Evolutionary conservation across 78 protist genomes (phyloP), one percentile per base, ranked within the genome.

Genomic region (Paulinella micropora): DNA sequence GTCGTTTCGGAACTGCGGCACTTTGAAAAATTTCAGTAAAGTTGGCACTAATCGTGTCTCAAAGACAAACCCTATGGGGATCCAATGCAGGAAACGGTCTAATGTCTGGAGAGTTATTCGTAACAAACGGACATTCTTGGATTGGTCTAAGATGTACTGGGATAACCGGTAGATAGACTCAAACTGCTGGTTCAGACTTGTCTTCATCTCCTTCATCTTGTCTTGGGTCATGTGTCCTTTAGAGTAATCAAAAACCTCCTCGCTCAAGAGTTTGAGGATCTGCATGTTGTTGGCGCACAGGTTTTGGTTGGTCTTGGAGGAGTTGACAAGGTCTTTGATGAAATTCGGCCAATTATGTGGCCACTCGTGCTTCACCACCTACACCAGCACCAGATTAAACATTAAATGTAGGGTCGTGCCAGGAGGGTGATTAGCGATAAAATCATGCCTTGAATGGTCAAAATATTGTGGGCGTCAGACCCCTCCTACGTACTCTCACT

Each of bases 301-400:
- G 0, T 94, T 32, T 79, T 95, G 98, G 89, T 40, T 93, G 0
- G 94, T 92, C 32, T 88, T 89, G n/a, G 94, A 67, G 6, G 97
- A 85, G 23, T 90, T 91, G 2, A 95, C 95, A 36, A 98, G 89
- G 36, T 98, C 98, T 15, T 94, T 92, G 40, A 98, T 92, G 91
- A 98, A 97, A 23, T 92, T 37, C 0, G 92, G 90, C 99, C 99
- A 98, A 69, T 94, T 64, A 15, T 92, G 91, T 31, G 99, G 98
- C 99, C 99, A 98, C 37, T 87, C 90, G 38, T 96, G 95, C 91
- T 97, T 98, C 73, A 96, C 77, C 84, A 98, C 96, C 96, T 95
- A 88, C 37, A 86, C 41, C 79, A 90, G 29, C 86, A 88, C 31
- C 79, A 1, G 32, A 4, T 83, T 79, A 38, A 51, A 79, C 64